A percentile compares a stretch with the other conserved stretches of the same genome.
Evolutionary conservation across 331 rosid species (phyloP).

Genomic region (Acacia concinna): DNA sequence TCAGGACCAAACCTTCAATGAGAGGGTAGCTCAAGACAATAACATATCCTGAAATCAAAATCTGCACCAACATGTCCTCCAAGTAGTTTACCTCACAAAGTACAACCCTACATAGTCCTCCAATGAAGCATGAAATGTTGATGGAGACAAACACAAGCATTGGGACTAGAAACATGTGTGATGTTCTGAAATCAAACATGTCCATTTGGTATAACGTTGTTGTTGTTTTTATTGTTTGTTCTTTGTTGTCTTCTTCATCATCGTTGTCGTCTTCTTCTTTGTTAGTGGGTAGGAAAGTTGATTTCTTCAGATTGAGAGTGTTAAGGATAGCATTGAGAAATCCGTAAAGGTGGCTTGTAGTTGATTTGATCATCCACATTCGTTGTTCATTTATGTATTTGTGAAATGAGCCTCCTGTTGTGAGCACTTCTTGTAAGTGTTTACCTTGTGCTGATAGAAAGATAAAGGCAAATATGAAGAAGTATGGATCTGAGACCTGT

Average conservation of each 20-base stretch:
- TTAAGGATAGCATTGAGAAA: conserved; percentile 44
- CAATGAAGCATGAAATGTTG: conserved; percentile 35
- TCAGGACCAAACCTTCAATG: conserved; percentile 27
- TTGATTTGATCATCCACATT: conserved; percentile 61
- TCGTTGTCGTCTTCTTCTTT: conserved; percentile 40
- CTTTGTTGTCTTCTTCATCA: neutral
- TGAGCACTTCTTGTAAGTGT: conserved; percentile 42
- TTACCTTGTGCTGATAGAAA: conserved; percentile 30
- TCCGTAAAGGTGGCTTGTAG: conserved; percentile 45
- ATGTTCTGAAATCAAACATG: conserved; percentile 39
- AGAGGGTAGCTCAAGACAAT: conserved; percentile 24
- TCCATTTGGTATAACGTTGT: conserved; percentile 41
- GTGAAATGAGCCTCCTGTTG: conserved; percentile 41
- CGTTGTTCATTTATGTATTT: conserved; percentile 49
- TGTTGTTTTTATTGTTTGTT: neutral
- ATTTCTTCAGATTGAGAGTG: conserved; percentile 45
- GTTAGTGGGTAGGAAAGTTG: conserved; percentile 41
- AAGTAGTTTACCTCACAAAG: conserved; percentile 15
- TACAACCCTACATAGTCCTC: conserved; percentile 32
- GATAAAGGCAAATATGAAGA: conserved; percentile 36
- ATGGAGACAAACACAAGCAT: conserved; percentile 34
- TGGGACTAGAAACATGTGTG: conserved; percentile 43
- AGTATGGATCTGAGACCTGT: conserved; percentile 45
- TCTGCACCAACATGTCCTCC: conserved; percentile 28
- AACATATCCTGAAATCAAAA: conserved; percentile 32